Base-by-base conservation (phyloP, 2,329 filamentous ascomycete species). In the Cladophialophora bantiana region DNA sequence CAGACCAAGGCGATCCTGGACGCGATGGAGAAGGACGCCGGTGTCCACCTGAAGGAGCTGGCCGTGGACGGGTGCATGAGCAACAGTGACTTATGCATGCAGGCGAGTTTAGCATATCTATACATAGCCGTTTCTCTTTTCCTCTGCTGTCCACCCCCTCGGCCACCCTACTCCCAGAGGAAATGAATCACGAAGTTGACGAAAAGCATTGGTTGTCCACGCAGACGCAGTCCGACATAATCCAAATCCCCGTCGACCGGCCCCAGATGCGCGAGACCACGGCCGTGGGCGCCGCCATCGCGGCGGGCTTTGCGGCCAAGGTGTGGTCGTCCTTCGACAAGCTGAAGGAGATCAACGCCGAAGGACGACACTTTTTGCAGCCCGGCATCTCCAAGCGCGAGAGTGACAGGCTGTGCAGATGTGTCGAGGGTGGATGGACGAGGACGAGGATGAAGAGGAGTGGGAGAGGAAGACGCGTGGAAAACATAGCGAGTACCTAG, bases 181-280 rank as follows among this genome's bases (percentile, higher is more conserved):
- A 26, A 26, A 26, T 26, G 26, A 26, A 26, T 26, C 26, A 26
- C 3, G 26, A 26, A 26, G 26, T 26, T 26, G 26, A 26, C 26
- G 26, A 26, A 26, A 26, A 26, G 26, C 26, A 26, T 26, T 26
- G 26, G 26, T 26, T 26, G 26, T 26, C 26, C 26, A 26, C 12
- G 15, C 42, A 72, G 70, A 72, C 91, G 4, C 93, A 97, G 84
- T 90, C 93, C 70, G 90, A 96, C 80, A 86, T 96, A 58, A 92
- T 91, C 73, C 88, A 89, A 62, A 95, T 96, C 72, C 90, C 89
- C 40, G 90, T 96, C 66, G 88, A 94, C 77, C 89, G 93, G 26
- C 93, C 93, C 15, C 64, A 68, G 57, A 96, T 96, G 93, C 89
- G 91, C 65, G 93, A 97, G 82, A 96, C 93, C 2, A 97, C 93